Evolutionary conservation across 768 basidiomycete species (phyloP), one percentile per base, ranked within the genome.

Genomic region (Suillus fuscotomentosus): DNA sequence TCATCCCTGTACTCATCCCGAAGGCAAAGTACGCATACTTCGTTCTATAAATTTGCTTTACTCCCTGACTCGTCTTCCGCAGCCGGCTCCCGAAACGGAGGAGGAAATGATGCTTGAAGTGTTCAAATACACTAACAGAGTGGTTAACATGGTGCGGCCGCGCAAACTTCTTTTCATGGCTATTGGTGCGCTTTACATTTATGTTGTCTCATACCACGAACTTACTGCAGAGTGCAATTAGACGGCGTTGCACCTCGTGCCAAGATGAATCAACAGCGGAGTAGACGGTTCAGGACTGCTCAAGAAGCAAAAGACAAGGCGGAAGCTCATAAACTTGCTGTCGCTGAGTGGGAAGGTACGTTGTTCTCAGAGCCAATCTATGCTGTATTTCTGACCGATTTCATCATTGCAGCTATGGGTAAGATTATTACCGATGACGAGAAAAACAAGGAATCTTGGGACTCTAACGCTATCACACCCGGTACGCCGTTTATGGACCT

Each of bases 211-310:
- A 20, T 64, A n/a, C 14, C 64, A 62, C 54, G 67, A 41, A 45
- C 57, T 56, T 41, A 39, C 27, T 31, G 36, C 60, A n/a, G 14
- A 41, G 34, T 59, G n/a, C 43, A 53, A 34, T 59, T 41, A 97
- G 96, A 99, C 72, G 97, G 97, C 65, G 97, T 98, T 24, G 97
- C 97, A 11, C 97, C 97, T 39, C 88, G 97, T 71, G 97, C 97
- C 47, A 99, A 99, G 80, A 99, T 99, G 97, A 99, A 99, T 74
- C 97, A 99, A 73, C 97, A 99, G 75, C 94, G 97, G 11, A 95
- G 95, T 17, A 85, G 97, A 69, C 94, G 97, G 62, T 99, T 99
- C 80, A 87, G 97, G 65, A 87, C 95, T 24, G 89, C 94, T 2
- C 95, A 97, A 74, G 97, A 99, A 76, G 95, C 97, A 4, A 88